phyloP scores from a whole-genome alignment of 2,329 filamentous ascomycete species.

The Colletotrichum magnum region DNA sequence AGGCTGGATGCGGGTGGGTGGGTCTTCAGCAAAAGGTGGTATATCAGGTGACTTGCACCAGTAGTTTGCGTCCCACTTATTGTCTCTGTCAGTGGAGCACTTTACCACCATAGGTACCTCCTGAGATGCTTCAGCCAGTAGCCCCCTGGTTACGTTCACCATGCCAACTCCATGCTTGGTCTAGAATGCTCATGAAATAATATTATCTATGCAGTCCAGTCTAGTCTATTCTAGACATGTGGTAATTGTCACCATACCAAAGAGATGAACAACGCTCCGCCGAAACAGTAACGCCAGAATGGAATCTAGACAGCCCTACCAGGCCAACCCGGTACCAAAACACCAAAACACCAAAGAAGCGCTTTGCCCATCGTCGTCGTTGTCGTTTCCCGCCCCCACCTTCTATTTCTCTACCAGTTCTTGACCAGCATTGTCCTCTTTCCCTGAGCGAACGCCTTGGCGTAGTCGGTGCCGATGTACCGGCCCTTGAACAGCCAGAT shows the following conservation, averaged over 20 bases:
- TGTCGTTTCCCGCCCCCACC: background rate
- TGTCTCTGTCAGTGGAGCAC: too few relatives aligned
- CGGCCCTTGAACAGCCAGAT: constrained; percentile 52
- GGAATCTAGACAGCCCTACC: background rate
- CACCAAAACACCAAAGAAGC: constrained; percentile 15
- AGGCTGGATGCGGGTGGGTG: constrained; percentile 26
- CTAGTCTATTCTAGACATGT: constrained; percentile 8
- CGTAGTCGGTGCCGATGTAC: constrained; percentile 44
- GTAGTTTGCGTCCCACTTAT: too few relatives aligned
- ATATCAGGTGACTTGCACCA: too few relatives aligned
- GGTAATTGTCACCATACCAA: constrained; percentile 1
- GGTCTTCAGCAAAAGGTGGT: background rate
- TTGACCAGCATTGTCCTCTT: constrained; percentile 32
- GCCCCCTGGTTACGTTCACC: background rate
- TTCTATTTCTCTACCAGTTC: constrained; percentile 24
- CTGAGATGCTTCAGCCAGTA: too few relatives aligned
- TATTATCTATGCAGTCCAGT: constrained; percentile 5
- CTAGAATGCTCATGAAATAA: constrained; percentile 20
- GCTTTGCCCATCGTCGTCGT: background rate
- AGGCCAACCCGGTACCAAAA: background rate
- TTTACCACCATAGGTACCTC: too few relatives aligned
- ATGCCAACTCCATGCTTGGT: background rate
- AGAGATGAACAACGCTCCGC: background rate
- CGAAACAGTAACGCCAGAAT: background rate
- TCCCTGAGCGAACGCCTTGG: constrained; percentile 30